Conservation (phyloP, 2,329 filamentous ascomycete genomes). For the Penicillium sp. region DNA sequence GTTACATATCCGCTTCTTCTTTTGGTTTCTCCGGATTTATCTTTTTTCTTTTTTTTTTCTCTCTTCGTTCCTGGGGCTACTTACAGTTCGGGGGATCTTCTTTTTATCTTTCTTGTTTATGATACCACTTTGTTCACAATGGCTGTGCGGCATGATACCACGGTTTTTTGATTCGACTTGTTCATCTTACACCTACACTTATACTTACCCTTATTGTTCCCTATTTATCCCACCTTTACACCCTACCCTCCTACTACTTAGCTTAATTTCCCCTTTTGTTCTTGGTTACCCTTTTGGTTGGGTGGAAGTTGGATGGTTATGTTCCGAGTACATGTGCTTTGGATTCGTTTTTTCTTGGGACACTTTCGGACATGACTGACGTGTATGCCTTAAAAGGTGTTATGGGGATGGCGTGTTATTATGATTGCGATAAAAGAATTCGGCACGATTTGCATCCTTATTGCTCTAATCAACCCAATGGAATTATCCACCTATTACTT, state of each 20-base stretch:
- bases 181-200: not conserved
- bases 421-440: not conserved
- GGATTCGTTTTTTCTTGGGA: not conserved
- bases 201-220: not conserved
- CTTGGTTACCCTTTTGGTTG: too few species aligned
- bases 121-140: constrained; percentile 48
- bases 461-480: too few species aligned
- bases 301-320: not conserved
- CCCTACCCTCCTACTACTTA: not conserved
- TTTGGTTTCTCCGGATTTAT: constrained; percentile 13
- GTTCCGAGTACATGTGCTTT: not conserved
- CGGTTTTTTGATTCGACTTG: constrained; percentile 21
- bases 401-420: not conserved
- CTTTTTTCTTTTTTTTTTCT: constrained; percentile 20
- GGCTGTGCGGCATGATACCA: constrained; percentile 42
- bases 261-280: not conserved
- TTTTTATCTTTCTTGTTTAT: constrained; percentile 30
- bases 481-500: too few species aligned
- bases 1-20: not conserved
- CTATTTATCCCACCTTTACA: not conserved
- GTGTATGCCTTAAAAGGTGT: not conserved
- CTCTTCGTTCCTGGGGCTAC: constrained; percentile 3
- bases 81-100: constrained; percentile 14
- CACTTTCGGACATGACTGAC: not conserved
- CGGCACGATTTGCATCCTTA: too few species aligned